Percentiles rank a stretch among this genome's conserved stretches.
phyloP scores from a whole-genome alignment of 192 early-diverging fungal species.

The Backusella mclennaniae region DNA sequence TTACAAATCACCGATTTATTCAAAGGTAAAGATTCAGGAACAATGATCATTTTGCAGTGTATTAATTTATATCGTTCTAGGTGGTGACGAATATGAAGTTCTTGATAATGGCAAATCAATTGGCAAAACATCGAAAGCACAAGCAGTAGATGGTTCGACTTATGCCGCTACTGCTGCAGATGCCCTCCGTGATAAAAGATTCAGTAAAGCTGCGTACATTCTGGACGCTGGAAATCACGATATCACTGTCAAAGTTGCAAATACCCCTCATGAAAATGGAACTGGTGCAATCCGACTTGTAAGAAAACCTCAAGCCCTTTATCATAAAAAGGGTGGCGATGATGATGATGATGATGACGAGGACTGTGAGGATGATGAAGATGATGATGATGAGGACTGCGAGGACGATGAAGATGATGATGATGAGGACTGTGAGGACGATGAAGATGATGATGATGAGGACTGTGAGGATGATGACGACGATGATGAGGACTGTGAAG shows the following conservation, averaged over 20 bases:
- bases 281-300: conserved; percentile 7
- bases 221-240: background rate
- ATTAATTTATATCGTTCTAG: background rate
- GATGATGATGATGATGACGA: background rate
- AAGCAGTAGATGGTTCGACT: background rate
- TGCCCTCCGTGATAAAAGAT: background rate
- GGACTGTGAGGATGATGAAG: background rate
- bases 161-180: conserved; percentile 2
- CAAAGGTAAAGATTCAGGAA: background rate
- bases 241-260: conserved; percentile 12
- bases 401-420: background rate
- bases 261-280: background rate
- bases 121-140: background rate
- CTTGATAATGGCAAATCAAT: conserved; percentile 4
- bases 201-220: background rate
- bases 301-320: background rate
- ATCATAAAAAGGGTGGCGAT: background rate
- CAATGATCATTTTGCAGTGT: background rate
- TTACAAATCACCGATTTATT: background rate
- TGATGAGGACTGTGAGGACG: background rate
- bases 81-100: conserved; percentile 11
- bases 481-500: background rate
- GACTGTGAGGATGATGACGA: background rate
- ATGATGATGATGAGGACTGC: background rate
- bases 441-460: background rate